Evolutionary conservation across 2,329 filamentous ascomycete genomes (phyloP).

Genomic region (Corinectria fuckeliana): DNA sequence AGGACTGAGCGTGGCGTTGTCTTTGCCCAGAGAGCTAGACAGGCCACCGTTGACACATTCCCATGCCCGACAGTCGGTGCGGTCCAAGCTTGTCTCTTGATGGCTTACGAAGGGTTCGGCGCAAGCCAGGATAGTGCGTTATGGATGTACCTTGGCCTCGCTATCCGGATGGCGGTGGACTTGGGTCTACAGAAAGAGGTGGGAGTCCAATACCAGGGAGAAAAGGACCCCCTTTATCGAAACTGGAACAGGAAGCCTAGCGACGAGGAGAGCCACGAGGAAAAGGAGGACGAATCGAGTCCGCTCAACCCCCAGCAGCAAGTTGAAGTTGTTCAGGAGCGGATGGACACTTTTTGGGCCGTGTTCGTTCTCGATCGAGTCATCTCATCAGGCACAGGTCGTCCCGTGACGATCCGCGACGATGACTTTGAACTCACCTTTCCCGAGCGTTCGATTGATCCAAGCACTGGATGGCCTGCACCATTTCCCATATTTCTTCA

Average conservation of each 20-base stretch:
- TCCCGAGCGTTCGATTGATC: slow-evolving; percentile 56
- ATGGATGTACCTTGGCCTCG: slow-evolving; percentile 92
- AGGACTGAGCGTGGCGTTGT: slow-evolving; percentile 75
- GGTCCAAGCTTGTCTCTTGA: slow-evolving; percentile 81
- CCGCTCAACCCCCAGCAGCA: slow-evolving; percentile 57
- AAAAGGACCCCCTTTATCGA: slow-evolving; percentile 58
- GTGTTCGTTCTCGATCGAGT: slow-evolving; percentile 88
- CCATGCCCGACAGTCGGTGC: slow-evolving; percentile 82
- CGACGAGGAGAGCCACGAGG: slow-evolving; percentile 47
- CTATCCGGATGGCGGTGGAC: slow-evolving; percentile 83
- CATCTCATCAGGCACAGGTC: slow-evolving; percentile 85
- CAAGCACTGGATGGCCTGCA: slow-evolving; percentile 72
- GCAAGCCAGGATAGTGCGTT: slow-evolving; percentile 86
- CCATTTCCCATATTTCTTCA: slow-evolving; percentile 82
- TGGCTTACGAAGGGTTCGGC: slow-evolving; percentile 90
- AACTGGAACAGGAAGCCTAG: slow-evolving; percentile 48
- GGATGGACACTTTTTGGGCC: slow-evolving; percentile 88
- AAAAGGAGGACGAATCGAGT: slow-evolving; percentile 51
- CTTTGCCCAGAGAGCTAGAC: slow-evolving; percentile 83
- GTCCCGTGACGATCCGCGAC: slow-evolving; percentile 82
- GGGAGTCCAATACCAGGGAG: slow-evolving; percentile 69
- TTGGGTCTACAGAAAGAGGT: slow-evolving; percentile 83
- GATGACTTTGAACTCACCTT: slow-evolving; percentile 85
- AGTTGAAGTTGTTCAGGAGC: slow-evolving; percentile 76
- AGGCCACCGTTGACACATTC: slow-evolving; percentile 82